Evolutionary conservation across 441 rosid genomes (phyloP), one percentile per base, ranked within the genome.

Genomic region (Aleurites moluccanus): DNA sequence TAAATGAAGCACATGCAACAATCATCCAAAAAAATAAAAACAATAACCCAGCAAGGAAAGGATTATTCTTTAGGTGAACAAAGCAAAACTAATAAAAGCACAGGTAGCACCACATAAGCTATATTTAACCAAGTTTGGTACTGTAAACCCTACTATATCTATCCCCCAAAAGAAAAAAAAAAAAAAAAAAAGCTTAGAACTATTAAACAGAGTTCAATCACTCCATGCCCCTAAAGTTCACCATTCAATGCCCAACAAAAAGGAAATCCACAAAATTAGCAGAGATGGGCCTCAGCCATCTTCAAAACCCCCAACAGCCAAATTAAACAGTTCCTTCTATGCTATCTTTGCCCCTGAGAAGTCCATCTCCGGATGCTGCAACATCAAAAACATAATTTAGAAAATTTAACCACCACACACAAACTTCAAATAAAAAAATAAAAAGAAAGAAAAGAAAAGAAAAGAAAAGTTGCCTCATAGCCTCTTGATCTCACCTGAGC

Each of bases 291-390:
- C 75, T 20, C 4, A 27, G 25, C 53, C 55, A 42, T 30, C 18
- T 63, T 42, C 30, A 14, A 28, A 6, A 27, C 27, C 38, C 38
- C 49, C 40, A 23, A 23, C 59, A n/a, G 33, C 64, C 9, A 18
- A 20, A 35, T 44, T 53, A 42, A 63, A n/a, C 44, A 61, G 7
- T 28, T 56, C 62, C 42, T 3, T 35, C 38, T 67, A 80, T 33
- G 74, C 69, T 52, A 81, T 52, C 88, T 95, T 91, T 40, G 98
- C 94, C 69, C 78, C 84, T 21, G 97, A 86, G 81, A 91, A 92
- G 83, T 95, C 98, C 98, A 92, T 88, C 84, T 90, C 96, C 3
- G 99, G 99, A 77, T 91, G 96, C 99, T 95, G 96, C 85, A 70
- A 16, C 14, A 61, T 40, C 67, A 47, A 18, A 76, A 73, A 62